These are phyloP conservation scores for Cladosporium sp. DNA, from an alignment of 2,329 filamentous ascomycete genomes.

Conservation along the genomic window DNA sequence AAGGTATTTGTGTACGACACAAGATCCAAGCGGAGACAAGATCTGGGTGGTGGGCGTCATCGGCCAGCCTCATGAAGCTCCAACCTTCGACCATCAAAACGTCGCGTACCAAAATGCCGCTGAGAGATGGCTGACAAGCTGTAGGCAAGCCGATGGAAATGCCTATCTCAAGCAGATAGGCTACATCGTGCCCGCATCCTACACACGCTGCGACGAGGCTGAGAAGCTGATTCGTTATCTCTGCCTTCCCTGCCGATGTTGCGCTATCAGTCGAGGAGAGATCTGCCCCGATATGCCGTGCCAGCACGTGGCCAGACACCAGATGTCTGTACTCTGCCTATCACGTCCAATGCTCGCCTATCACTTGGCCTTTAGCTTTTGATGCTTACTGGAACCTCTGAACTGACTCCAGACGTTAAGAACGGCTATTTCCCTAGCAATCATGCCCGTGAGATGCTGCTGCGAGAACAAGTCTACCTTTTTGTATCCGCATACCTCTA, in stretches of 20 bases:
- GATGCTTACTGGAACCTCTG: not conserved
- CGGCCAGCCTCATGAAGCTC: too few relatives aligned
- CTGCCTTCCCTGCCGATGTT: not conserved
- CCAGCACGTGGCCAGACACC: not conserved
- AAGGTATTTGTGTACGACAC: too few relatives aligned
- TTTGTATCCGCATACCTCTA: not conserved
- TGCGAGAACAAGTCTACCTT: too few relatives aligned
- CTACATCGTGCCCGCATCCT: not conserved
- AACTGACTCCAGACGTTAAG: too few relatives aligned
- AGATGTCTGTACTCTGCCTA: not conserved
- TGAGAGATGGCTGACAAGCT: too few relatives aligned
- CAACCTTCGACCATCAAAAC: too few relatives aligned
- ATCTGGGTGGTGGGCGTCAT: too few relatives aligned
- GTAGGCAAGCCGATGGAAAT: too few relatives aligned
- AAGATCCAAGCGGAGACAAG: too few relatives aligned
- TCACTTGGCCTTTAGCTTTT: not conserved
- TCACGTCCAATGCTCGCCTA: not conserved
- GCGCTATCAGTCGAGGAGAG: not conserved
- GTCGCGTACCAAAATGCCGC: too few relatives aligned
- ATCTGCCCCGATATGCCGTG: not conserved
- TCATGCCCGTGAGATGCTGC: too few relatives aligned
- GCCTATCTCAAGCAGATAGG: not conserved
- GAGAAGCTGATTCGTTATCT: not conserved
- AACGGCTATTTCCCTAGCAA: too few relatives aligned
- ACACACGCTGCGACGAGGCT: not conserved